Conservation (phyloP, 495 filamentous ascomycete genomes). For the Extremus antarcticus region DNA sequence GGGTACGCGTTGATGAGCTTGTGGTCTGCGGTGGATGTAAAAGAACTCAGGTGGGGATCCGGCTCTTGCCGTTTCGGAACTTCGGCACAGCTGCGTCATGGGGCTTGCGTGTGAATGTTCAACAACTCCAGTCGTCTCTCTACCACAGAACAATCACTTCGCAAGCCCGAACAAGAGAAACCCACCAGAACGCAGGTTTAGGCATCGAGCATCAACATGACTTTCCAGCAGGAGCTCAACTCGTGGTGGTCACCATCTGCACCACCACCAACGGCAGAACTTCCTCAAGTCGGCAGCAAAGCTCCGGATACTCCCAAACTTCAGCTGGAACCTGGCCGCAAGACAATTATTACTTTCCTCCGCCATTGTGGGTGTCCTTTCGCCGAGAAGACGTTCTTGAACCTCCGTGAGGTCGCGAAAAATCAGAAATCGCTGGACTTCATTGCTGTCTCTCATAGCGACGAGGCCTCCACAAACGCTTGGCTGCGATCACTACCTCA, state of each 20-base stretch:
- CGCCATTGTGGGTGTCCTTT: conserved; percentile 50
- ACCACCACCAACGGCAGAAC: neutral
- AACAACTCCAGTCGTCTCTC: too few relatives aligned
- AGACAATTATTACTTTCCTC: conserved; percentile 46
- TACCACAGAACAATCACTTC: too few relatives aligned
- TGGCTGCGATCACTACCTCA: conserved; percentile 46
- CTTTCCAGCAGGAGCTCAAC: conserved; percentile 13
- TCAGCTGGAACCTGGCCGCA: conserved; percentile 32
- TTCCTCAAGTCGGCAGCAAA: conserved; percentile 12
- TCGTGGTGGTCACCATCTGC: conserved; percentile 12
- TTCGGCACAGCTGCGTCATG: too few relatives aligned
- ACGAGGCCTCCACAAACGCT: conserved; percentile 37
- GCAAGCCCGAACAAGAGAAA: too few relatives aligned
- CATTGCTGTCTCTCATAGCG: conserved; percentile 48
- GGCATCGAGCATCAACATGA: conserved; percentile 1
- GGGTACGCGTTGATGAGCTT: too few relatives aligned
- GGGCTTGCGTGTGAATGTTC: too few relatives aligned
- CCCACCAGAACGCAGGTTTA: neutral
- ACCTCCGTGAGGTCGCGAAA: conserved; percentile 35
- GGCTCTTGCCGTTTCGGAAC: too few relatives aligned
- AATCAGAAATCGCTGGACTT: conserved; percentile 40
- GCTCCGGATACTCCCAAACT: conserved; percentile 40
- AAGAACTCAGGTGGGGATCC: too few relatives aligned
- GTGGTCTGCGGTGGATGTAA: too few relatives aligned
- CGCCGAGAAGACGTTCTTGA: conserved; percentile 49